phyloP scores from a whole-genome alignment of 2,329 filamentous ascomycete genomes.

The Diplodia corticola region DNA sequence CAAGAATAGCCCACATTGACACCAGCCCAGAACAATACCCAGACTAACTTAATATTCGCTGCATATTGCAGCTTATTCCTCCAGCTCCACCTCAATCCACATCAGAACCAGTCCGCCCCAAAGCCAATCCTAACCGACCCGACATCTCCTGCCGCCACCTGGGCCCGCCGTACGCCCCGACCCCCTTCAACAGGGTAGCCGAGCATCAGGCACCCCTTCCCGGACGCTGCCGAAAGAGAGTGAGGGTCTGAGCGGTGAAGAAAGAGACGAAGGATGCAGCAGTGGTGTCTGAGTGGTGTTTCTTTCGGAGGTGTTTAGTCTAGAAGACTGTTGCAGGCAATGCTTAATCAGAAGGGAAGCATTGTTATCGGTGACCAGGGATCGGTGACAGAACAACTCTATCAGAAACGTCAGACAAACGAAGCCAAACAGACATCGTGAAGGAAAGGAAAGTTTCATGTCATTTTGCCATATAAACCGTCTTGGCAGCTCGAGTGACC shows the following conservation, averaged over 20 bases:
- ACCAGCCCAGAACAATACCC: too few relatives aligned
- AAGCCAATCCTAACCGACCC: too few relatives aligned
- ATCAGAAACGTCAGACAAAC: neutral
- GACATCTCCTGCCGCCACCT: too few relatives aligned
- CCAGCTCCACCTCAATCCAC: too few relatives aligned
- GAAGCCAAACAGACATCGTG: neutral
- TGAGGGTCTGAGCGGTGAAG: neutral
- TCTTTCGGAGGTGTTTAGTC: too few relatives aligned
- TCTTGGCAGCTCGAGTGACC: neutral
- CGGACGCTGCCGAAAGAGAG: neutral
- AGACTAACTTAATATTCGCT: too few relatives aligned
- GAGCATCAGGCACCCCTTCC: neutral
- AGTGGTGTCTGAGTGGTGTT: too few relatives aligned
- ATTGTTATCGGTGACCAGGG: neutral
- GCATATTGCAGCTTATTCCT: too few relatives aligned
- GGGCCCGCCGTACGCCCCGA: too few relatives aligned
- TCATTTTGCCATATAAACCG: neutral
- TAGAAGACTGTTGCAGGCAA: neutral
- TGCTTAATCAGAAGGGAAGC: neutral
- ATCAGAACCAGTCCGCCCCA: too few relatives aligned
- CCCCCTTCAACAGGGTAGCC: neutral
- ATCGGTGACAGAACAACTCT: neutral
- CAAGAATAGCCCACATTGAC: too few relatives aligned
- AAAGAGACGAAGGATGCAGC: neutral
- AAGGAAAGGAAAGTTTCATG: neutral